Evolutionary conservation across 2,329 filamentous ascomycete genomes (phyloP).

Genomic region (Penicillium brevicompactum): DNA sequence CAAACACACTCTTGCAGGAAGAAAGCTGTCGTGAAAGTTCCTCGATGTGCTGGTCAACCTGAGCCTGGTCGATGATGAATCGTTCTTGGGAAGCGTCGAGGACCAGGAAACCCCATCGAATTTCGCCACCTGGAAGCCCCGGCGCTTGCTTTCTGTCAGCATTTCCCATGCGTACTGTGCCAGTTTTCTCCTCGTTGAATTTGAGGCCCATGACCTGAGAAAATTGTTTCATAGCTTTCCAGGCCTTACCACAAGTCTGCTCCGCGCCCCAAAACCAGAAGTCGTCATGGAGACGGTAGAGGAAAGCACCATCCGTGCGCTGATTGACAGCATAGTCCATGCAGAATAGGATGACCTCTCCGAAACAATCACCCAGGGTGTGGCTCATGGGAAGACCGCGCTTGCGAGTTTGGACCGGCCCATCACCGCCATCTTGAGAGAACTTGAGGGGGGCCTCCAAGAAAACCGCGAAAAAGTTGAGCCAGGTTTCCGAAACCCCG

Average conservation of each 20-base stretch:
- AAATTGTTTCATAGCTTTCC: conserved; percentile 61
- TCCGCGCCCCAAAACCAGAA: conserved; percentile 69
- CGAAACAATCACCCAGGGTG: conserved; percentile 60
- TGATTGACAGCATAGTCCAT: conserved; percentile 67
- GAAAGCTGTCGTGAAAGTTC: conserved; percentile 62
- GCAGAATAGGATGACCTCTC: conserved; percentile 64
- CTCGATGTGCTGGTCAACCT: conserved; percentile 61
- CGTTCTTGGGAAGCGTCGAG: conserved; percentile 56
- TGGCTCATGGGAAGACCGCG: conserved; percentile 64
- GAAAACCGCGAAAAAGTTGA: conserved; percentile 62
- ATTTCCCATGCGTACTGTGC: conserved; percentile 48
- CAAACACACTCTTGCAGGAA: conserved; percentile 57
- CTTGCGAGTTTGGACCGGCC: conserved; percentile 49
- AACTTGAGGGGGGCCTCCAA: conserved; percentile 63
- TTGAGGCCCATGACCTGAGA: conserved; percentile 57
- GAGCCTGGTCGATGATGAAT: conserved; percentile 61
- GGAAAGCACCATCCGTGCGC: conserved; percentile 53
- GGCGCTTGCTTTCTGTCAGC: conserved; percentile 7
- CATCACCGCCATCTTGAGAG: conserved; percentile 53
- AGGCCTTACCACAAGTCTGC: conserved; percentile 57
- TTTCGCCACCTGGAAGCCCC: conserved; percentile 54
- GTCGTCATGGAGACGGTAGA: conserved; percentile 67
- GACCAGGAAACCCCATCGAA: conserved; percentile 62
- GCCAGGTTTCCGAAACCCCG: conserved; percentile 58
- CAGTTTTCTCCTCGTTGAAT: conserved; percentile 62